A percentile compares a stretch with the other conserved stretches of the same genome.
Conservation (phyloP, 495 filamentous ascomycete species). For the Hypoxylon cercidicola region DNA sequence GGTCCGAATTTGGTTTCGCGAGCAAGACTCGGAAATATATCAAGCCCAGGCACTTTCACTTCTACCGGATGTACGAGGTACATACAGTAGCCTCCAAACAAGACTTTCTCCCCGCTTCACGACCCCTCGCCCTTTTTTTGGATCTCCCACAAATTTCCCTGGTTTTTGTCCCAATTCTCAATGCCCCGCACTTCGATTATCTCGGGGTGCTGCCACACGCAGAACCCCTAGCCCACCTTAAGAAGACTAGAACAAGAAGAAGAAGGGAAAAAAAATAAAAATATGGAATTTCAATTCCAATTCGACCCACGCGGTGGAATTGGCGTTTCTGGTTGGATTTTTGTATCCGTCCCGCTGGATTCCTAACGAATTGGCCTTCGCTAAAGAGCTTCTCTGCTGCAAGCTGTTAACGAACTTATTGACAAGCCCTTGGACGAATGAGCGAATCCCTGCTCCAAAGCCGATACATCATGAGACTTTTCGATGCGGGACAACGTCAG, state of each 20-base stretch:
- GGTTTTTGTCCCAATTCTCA: slow-evolving; percentile 33
- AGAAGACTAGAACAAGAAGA: slow-evolving; percentile 6
- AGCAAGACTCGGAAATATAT: slow-evolving; percentile 27
- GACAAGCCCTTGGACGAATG: slow-evolving; percentile 36
- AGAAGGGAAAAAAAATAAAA: slow-evolving; percentile 3
- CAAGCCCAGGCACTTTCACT: slow-evolving; percentile 3
- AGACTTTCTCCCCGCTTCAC: slow-evolving; percentile 26
- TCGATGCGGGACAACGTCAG: slow-evolving; percentile 45
- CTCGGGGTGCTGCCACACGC: slow-evolving; percentile 33
- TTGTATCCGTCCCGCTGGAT: slow-evolving; percentile 6
- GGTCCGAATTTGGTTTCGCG: slow-evolving; percentile 6
- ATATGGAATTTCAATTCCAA: not conserved
- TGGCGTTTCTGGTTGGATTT: slow-evolving; percentile 1
- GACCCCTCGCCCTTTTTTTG: slow-evolving; percentile 38
- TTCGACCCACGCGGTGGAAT: slow-evolving; percentile 18
- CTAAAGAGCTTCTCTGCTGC: slow-evolving; percentile 14
- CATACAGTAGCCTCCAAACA: slow-evolving; percentile 6
- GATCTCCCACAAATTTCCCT: slow-evolving; percentile 41
- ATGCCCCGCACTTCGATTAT: slow-evolving; percentile 41
- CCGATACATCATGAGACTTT: slow-evolving; percentile 45
- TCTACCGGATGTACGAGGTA: slow-evolving; percentile 3
- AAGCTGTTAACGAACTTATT: slow-evolving; percentile 29
- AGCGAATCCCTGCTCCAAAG: slow-evolving; percentile 37
- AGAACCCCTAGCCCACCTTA: slow-evolving; percentile 27
- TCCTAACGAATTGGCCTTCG: slow-evolving; percentile 21